A percentile compares a stretch with the other conserved stretches of the same genome.
Evolutionary conservation across 331 rosid genomes (phyloP).

Genomic region (Quercus phellos): DNA sequence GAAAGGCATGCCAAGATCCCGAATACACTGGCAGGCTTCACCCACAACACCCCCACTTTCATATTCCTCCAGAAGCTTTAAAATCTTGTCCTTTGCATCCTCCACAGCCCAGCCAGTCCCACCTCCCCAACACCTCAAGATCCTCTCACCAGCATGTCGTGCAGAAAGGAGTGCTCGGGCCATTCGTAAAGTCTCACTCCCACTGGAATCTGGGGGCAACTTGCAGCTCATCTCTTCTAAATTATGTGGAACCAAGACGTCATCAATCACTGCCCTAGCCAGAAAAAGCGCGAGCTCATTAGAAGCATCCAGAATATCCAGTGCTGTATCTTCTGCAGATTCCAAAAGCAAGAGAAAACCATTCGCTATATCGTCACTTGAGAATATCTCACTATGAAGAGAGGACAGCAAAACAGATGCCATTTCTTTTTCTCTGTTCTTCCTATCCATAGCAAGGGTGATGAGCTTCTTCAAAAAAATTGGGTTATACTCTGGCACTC

Average conservation of each 20-base stretch:
- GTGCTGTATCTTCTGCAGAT: slow-evolving; percentile 86
- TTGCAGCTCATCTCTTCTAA: slow-evolving; percentile 75
- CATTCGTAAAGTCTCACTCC: slow-evolving; percentile 77
- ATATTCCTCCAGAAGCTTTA: slow-evolving; percentile 89
- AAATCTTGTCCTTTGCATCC: slow-evolving; percentile 96
- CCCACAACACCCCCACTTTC: slow-evolving; percentile 83
- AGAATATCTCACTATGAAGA: slow-evolving; percentile 89
- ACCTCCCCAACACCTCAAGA: slow-evolving; percentile 97
- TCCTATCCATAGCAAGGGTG: slow-evolving; percentile 94
- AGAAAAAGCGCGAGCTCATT: slow-evolving; percentile 88
- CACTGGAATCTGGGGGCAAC: slow-evolving; percentile 62
- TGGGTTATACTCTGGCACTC: slow-evolving; percentile 68
- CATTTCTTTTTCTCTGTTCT: slow-evolving; percentile 98
- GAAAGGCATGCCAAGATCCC: slow-evolving; percentile 94
- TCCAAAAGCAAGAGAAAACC: slow-evolving; percentile 88
- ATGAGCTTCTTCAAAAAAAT: slow-evolving; percentile 87
- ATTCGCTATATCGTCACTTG: slow-evolving; percentile 82
- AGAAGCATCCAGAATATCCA: slow-evolving; percentile 94
- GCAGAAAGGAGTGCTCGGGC: slow-evolving; percentile 75
- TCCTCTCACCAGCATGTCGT: slow-evolving; percentile 97
- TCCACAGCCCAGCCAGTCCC: slow-evolving; percentile 99
- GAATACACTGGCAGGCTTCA: slow-evolving; percentile 93
- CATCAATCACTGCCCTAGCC: slow-evolving; percentile 96
- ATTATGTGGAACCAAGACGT: slow-evolving; percentile 86
- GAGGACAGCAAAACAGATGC: slow-evolving; percentile 97